Evolutionary conservation across 306 rosid species (phyloP), one percentile per base, ranked within the genome.

Genomic region (Sesbania bispinosa): DNA sequence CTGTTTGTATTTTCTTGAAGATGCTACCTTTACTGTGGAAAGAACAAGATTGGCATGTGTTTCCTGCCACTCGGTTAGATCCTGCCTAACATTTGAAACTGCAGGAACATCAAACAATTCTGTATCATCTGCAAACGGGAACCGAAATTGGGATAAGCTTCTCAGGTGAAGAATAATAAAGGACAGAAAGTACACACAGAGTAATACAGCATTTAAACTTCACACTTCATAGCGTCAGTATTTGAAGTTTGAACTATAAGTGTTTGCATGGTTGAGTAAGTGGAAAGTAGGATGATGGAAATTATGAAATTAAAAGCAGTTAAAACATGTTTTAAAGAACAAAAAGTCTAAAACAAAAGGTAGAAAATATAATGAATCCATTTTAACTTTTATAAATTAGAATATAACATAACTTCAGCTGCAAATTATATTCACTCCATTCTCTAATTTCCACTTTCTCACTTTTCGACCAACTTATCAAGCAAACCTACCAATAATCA

Each of bases 21-120:
- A 62, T 42, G 67, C 30, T 78, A 88, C 97, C 97, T 85, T 57
- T 74, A 90, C 86, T 6, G 79, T 67, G 24, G 81, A 77, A 78
- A 88, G 92, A 77, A 90, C 90, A 43, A 85, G 87, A 43, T 38
- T 78, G 71, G 92, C 92, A 77, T 90, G 92, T 78, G 78, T 86
- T 57, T 74, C 78, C 84, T 90, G 92, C 96, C 94, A 90, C 82
- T 88, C 86, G 3, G 83, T 79, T 55, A 90, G 80, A 75, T 90
- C 90, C 81, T 84, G 87, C 69, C 90, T 83, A 53, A 88, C 80
- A 71, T 90, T 90, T 42, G 90, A 84, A 73, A 84, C 83, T 3
- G 87, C 67, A 27, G 81, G 85, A 43, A 80, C 73, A 73, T 80
- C 90, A 64, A 75, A 76, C 67, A 87, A 13, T 19, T 73, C 80